Evolutionary conservation across 768 basidiomycete species (phyloP).

Genomic region (Russula vinacea): DNA sequence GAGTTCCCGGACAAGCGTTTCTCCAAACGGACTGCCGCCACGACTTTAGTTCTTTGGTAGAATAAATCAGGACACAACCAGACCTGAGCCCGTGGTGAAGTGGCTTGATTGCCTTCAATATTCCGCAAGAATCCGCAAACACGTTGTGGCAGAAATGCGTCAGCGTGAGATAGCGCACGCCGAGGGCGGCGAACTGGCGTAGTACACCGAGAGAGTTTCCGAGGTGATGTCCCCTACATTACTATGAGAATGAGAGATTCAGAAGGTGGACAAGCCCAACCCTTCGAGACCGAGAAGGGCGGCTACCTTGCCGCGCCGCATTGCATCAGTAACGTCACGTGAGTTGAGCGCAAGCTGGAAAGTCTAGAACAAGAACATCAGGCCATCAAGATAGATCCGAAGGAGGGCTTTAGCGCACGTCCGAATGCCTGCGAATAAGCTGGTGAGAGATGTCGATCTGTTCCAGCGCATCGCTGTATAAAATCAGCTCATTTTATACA

Average conservation of each 20-base stretch:
- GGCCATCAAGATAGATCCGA: background rate
- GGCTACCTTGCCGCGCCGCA: conserved; percentile 72
- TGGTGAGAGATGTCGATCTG: conserved; percentile 85
- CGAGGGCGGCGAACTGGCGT: conserved; percentile 76
- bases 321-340: conserved; percentile 54
- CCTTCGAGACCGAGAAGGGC: conserved; percentile 91
- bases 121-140: conserved; percentile 81
- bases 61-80: conserved; percentile 10
- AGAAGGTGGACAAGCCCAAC: conserved; percentile 41
- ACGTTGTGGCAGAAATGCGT: conserved; percentile 91
- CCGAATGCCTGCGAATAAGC: conserved; percentile 75
- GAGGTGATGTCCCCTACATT: conserved; percentile 81
- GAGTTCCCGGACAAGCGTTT: conserved; percentile 79
- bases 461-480: conserved; percentile 77
- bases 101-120: conserved; percentile 50
- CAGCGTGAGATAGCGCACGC: conserved; percentile 91
- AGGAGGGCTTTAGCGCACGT: conserved; percentile 44
- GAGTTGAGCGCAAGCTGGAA: conserved; percentile 57
- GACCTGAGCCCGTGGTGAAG: conserved; percentile 68
- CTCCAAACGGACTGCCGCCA: conserved; percentile 58
- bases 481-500: background rate
- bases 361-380: conserved; percentile 44
- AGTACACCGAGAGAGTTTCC: conserved; percentile 86
- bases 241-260: background rate
- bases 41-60: background rate